phyloP scores from a whole-genome alignment of 352 stramenopile genomes.

The Phytopythium sindhum region DNA sequence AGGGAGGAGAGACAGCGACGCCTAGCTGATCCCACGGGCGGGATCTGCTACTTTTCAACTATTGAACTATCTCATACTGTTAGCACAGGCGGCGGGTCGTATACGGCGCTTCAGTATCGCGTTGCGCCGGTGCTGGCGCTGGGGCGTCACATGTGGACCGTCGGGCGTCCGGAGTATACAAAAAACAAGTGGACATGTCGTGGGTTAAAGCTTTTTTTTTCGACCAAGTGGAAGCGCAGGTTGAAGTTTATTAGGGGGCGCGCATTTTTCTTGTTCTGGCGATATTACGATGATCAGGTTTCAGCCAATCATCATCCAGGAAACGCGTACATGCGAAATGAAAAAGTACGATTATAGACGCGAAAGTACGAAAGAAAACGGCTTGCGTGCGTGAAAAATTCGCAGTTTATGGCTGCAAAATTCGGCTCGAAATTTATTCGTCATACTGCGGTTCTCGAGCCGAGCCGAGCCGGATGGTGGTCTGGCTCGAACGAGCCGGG shows the following conservation, averaged over 20 bases:
- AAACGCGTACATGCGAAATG: neutral
- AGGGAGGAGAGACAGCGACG: no score
- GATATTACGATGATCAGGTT: neutral
- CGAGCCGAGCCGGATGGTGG: neutral
- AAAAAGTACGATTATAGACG: neutral
- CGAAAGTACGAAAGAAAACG: neutral
- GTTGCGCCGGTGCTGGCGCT: neutral
- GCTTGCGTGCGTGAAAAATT: neutral
- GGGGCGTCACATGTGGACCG: neutral
- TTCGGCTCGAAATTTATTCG: no score
- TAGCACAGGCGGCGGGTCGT: neutral
- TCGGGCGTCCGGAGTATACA: neutral
- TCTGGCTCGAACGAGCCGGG: neutral
- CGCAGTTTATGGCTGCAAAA: no score
- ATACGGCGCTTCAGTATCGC: neutral
- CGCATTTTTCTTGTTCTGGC: neutral
- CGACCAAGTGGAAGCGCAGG: neutral
- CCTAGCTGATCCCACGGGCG: no score
- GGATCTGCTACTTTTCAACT: no score
- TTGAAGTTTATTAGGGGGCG: neutral
- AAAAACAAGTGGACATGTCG: neutral
- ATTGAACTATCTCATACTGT: no score
- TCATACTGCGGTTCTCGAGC: no score
- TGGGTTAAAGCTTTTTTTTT: no score
- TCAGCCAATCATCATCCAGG: conserved; percentile 4